These are phyloP conservation scores for Rhamnella rubrinervis DNA, from an alignment of 331 rosid genomes.

Conservation along the genomic window DNA sequence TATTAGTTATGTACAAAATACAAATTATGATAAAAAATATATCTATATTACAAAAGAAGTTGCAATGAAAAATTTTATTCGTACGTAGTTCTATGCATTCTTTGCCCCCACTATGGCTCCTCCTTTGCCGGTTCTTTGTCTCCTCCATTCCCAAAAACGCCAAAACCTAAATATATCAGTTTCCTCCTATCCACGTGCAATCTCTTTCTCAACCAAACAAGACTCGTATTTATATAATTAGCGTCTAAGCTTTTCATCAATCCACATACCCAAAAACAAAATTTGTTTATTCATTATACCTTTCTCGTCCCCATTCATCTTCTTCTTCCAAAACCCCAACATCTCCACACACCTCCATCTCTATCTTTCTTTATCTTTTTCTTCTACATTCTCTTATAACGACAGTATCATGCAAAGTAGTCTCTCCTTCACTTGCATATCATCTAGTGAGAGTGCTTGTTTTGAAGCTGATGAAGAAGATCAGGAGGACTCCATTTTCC, in stretches of 20 bases:
- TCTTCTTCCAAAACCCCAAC: conserved; percentile 28
- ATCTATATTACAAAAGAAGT: no score
- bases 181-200: background rate
- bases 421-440: conserved; percentile 35
- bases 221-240: no score
- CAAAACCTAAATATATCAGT: conserved; percentile 31
- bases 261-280: conserved; percentile 14
- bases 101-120: conserved; percentile 45
- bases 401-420: conserved; percentile 48
- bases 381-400: conserved; percentile 13
- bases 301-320: conserved; percentile 43
- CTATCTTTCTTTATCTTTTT: conserved; percentile 5
- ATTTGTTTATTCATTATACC: conserved; percentile 32
- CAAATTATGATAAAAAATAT: no score
- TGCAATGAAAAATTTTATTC: conserved; percentile 1
- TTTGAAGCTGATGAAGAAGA: conserved; percentile 40
- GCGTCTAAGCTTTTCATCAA: background rate
- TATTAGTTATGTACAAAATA: no score
- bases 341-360: conserved; percentile 9
- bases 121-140: conserved; percentile 74
- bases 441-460: conserved; percentile 35
- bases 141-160: conserved; percentile 49
- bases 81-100: conserved; percentile 62
- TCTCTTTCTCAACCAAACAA: background rate
- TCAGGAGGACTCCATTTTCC: conserved; percentile 61